phyloP scores from a whole-genome alignment of 202 grass and related monocot genomes.

The Brachypodium distachyon region DNA sequence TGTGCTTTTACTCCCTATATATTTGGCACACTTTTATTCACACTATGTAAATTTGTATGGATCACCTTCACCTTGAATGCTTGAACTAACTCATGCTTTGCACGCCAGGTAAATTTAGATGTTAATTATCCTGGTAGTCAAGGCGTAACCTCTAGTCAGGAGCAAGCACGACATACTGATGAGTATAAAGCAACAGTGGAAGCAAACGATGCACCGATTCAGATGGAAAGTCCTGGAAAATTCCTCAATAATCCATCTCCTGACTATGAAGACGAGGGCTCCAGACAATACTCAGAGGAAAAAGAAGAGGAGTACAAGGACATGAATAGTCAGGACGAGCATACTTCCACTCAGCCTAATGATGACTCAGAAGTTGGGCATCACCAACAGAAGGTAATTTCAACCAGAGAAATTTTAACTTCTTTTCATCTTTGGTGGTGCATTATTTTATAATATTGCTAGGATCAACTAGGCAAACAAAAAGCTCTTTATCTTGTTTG shows the following conservation, averaged over 20 bases:
- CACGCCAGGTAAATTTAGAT: slow-evolving; percentile 32
- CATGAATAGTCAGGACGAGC: slow-evolving; percentile 32
- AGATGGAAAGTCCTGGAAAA: slow-evolving; percentile 28
- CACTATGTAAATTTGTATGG: background rate
- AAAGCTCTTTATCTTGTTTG: background rate
- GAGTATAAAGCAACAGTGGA: slow-evolving; percentile 24
- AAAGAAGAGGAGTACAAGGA: slow-evolving; percentile 38
- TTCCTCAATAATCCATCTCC: slow-evolving; percentile 4
- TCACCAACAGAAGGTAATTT: slow-evolving; percentile 40
- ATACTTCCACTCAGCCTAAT: slow-evolving; percentile 34
- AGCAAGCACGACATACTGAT: slow-evolving; percentile 31
- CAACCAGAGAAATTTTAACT: background rate
- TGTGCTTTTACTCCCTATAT: background rate
- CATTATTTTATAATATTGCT: background rate
- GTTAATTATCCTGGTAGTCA: slow-evolving; percentile 39
- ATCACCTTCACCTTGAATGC: background rate
- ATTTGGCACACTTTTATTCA: background rate
- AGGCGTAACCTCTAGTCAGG: slow-evolving; percentile 57
- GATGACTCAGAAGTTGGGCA: slow-evolving; percentile 6
- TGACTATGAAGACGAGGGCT: slow-evolving; percentile 39
- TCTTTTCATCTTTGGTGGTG: slow-evolving; percentile 6
- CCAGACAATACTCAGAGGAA: slow-evolving; percentile 28
- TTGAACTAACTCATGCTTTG: slow-evolving; percentile 2
- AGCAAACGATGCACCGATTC: slow-evolving; percentile 10
- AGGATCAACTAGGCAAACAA: slow-evolving; percentile 6